phyloP scores from a whole-genome alignment of 345 rosid genomes.

The Erucastrum elatum region DNA sequence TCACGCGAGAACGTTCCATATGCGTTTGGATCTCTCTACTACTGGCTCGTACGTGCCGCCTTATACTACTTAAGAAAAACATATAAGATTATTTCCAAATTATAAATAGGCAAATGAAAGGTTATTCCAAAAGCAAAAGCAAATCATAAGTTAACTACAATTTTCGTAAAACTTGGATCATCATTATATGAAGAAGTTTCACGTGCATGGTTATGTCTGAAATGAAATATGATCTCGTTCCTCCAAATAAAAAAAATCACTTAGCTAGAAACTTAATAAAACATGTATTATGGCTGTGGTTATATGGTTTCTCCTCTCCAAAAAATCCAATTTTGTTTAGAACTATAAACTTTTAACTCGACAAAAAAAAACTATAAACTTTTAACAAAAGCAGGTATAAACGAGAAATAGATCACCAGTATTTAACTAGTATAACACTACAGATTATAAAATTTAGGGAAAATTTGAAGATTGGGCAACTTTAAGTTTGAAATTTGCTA shows the following conservation, averaged over 20 bases:
- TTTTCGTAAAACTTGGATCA: background rate
- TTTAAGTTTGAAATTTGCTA: no score
- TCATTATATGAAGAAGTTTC: background rate
- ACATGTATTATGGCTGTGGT: background rate
- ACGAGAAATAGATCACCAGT: background rate
- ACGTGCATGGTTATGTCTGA: background rate
- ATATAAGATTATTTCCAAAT: no score
- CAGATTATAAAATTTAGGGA: background rate
- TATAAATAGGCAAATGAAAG: no score
- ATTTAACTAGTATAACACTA: conserved; percentile 16
- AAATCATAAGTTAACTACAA: background rate
- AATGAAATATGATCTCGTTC: background rate
- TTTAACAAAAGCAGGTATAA: background rate
- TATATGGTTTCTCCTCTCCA: background rate
- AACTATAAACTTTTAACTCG: background rate
- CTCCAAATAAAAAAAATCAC: background rate
- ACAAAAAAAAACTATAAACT: background rate
- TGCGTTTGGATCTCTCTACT: no score
- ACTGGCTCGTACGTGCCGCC: no score
- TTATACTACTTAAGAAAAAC: no score
- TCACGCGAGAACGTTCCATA: no score
- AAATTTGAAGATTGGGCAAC: no score
- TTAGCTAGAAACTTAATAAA: background rate
- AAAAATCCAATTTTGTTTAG: background rate
- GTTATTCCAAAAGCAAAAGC: no score